Evolutionary conservation across 2,329 filamentous ascomycete genomes (phyloP), one percentile per base, ranked within the genome.

Genomic region (Nakataea oryzae): DNA sequence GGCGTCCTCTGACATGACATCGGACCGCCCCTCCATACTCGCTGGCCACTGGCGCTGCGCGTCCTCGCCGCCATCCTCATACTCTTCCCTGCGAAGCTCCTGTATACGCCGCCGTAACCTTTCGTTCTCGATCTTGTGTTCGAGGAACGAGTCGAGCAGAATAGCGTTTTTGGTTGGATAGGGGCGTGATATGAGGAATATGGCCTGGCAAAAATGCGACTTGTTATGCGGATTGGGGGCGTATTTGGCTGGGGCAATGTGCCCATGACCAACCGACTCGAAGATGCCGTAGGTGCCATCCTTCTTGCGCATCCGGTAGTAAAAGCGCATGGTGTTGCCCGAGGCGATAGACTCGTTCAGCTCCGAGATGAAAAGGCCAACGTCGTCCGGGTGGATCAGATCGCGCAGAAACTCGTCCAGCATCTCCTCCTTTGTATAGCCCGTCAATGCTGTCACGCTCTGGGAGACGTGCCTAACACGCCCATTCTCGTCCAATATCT

Each of bases 101-200:
- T 88, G 86, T 65, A 97, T 96, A 56, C 91, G 86, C 68, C 91
- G 89, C 69, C 86, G 86, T 59, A 97, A 75, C 5, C 93, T 85
- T 76, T 96, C 92, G 69, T 97, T 96, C 73, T 97, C 93, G 62
- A 96, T 93, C 75, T 97, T 97, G 77, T 97, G 93, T 73, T 97
- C 93, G 30, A 97, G 80, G 69, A 97, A 97, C 0, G 92, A 96
- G 75, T 97, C 93, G 26, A 97, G 80, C 13, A 97, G 80, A 3
- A 84, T 85, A 1, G 91, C 88, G 70, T 93, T 96, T 75, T 90
- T 93, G 32, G 90, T 96, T 6, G 91, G 92, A 72, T 97, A 96
- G 1, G 90, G 90, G 26, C 93, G 84, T 11, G 91, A 87, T 86
- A 96, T 93, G 80, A 97, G 90, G 72, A 97, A 97, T 68, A 97